These are phyloP conservation scores for Linnemannia hyalina DNA, from an alignment of 192 early-diverging fungal species.

Conservation along the genomic window DNA sequence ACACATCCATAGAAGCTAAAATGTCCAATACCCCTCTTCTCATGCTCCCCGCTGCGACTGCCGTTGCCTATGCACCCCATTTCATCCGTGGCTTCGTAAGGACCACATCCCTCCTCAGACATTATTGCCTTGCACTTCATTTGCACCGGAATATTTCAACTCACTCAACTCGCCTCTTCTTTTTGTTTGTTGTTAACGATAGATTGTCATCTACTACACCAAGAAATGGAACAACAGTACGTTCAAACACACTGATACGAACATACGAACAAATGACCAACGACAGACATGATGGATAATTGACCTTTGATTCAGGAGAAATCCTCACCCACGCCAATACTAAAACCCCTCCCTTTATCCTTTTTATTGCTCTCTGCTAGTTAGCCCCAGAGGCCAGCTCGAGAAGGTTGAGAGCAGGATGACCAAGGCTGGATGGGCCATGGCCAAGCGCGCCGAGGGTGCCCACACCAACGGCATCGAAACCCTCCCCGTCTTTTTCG, in stretches of 20 bases:
- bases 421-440: slow-evolving; percentile 45
- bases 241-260: neutral
- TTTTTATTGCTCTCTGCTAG: neutral
- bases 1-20: neutral
- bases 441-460: slow-evolving; percentile 58
- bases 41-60: slow-evolving; percentile 41
- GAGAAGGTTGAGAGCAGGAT: slow-evolving; percentile 46
- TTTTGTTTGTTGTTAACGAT: neutral
- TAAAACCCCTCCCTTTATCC: neutral
- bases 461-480: slow-evolving; percentile 57
- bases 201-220: slow-evolving; percentile 43
- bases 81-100: slow-evolving; percentile 40
- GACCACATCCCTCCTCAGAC: neutral
- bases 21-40: slow-evolving; percentile 49
- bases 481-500: slow-evolving; percentile 49
- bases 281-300: neutral
- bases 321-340: too few relatives aligned
- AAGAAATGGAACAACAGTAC: slow-evolving; percentile 57
- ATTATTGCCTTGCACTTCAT: neutral
- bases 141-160: too few relatives aligned
- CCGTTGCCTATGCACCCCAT: slow-evolving; percentile 54
- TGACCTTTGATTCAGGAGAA: neutral
- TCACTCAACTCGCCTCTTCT: neutral
- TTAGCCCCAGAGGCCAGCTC: slow-evolving; percentile 53
- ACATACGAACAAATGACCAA: neutral